Conservation (phyloP, 805 yeast species). For the Schwanniomyces occidentalis region DNA sequence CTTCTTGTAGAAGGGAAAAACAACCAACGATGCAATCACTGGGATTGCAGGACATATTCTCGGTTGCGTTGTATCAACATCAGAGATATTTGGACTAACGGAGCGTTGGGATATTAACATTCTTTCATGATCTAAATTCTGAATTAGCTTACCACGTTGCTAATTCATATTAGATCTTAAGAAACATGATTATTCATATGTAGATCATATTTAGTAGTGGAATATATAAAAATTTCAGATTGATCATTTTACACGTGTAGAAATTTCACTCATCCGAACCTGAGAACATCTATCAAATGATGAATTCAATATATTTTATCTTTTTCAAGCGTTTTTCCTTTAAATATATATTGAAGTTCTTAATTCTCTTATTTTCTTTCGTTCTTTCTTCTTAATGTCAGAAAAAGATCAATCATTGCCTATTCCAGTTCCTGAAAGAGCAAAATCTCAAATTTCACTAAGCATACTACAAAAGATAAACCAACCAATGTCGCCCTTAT, state of each 20-base stretch:
- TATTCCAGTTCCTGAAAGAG: conserved; percentile 5
- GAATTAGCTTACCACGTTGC: not conserved
- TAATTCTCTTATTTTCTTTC: too few species aligned
- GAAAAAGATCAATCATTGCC: conserved; percentile 4
- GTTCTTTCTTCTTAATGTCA: too few species aligned
- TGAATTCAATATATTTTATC: too few species aligned
- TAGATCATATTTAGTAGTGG: too few species aligned
- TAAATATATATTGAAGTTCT: too few species aligned
- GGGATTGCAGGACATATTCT: conserved; percentile 53
- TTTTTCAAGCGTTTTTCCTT: too few species aligned
- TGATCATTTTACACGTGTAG: too few species aligned
- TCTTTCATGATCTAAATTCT: not conserved
- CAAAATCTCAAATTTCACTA: conserved; percentile 1
- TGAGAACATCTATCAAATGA: too few species aligned
- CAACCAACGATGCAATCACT: conserved; percentile 53
- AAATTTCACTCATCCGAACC: too few species aligned
- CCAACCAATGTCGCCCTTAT: conserved; percentile 37
- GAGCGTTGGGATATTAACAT: conserved; percentile 52
- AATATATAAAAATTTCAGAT: too few species aligned
- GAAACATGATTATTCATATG: too few species aligned
- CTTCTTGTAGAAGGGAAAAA: too few species aligned
- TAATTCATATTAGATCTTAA: not conserved
- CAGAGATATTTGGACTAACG: conserved; percentile 50
- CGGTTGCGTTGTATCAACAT: conserved; percentile 10
- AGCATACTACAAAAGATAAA: conserved; percentile 13